A percentile compares a stretch with the other conserved stretches of the same genome.
phyloP scores from a whole-genome alignment of 2,329 filamentous ascomycete genomes.

The Colletotrichum trifolii region DNA sequence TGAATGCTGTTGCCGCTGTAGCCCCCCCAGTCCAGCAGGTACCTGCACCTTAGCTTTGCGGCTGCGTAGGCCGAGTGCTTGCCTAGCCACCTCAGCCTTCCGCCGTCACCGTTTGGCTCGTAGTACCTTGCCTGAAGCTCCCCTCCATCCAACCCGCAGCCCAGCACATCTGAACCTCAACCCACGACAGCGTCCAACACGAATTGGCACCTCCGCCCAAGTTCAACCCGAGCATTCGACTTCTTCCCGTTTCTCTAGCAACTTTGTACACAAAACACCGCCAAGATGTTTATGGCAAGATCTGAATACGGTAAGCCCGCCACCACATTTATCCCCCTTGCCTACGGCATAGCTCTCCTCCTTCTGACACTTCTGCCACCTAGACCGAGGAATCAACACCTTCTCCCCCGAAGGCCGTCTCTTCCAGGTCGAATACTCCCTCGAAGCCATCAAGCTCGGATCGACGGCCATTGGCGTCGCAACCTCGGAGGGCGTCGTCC shows the following conservation, averaged over 20 bases:
- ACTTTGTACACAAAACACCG: slow-evolving; percentile 50
- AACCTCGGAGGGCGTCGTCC: slow-evolving; percentile 92
- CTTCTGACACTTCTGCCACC: slow-evolving; percentile 41
- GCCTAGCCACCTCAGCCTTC: slow-evolving; percentile 43
- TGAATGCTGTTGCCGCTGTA: slow-evolving; percentile 1
- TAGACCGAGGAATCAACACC: slow-evolving; percentile 63
- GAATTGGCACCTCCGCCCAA: slow-evolving; percentile 13
- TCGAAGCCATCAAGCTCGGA: slow-evolving; percentile 99
- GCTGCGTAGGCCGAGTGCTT: slow-evolving; percentile 54
- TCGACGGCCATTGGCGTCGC: slow-evolving; percentile 98
- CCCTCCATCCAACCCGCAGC: slow-evolving; percentile 25
- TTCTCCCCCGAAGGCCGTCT: slow-evolving; percentile 99
- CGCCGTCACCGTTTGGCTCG: slow-evolving; percentile 33
- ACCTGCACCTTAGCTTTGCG: slow-evolving; percentile 16
- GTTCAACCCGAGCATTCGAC: background rate
- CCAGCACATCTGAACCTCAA: slow-evolving; percentile 9
- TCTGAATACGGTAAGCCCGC: slow-evolving; percentile 93
- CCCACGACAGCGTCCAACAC: slow-evolving; percentile 9
- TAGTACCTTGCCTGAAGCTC: slow-evolving; percentile 33
- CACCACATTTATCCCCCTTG: slow-evolving; percentile 15
- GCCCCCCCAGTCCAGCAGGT: slow-evolving; percentile 6
- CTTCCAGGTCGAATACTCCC: slow-evolving; percentile 99
- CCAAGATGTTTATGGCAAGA: slow-evolving; percentile 98
- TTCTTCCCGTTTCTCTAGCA: slow-evolving; percentile 10
- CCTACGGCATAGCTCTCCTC: slow-evolving; percentile 32